Conservation (phyloP, 106 monocot genomes). For the Allium cepa region DNA sequence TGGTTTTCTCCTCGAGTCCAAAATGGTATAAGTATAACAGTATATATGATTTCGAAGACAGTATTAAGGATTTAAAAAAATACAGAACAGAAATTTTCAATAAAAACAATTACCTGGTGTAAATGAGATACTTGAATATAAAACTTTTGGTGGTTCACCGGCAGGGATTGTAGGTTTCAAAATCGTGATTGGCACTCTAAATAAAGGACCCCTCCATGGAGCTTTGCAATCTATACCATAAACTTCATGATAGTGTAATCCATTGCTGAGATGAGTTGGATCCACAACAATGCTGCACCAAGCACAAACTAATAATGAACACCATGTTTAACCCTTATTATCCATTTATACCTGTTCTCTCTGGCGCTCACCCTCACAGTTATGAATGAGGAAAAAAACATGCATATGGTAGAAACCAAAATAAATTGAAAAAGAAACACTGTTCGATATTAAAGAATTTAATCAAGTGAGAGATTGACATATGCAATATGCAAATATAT, state of each 20-base stretch:
- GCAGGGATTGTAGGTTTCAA: constrained; percentile 41
- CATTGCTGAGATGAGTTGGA: constrained; percentile 64
- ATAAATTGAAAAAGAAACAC: background rate
- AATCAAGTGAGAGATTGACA: too few species aligned
- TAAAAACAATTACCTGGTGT: constrained; percentile 43
- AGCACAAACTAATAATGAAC: background rate
- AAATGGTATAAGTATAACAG: background rate
- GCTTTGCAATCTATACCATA: constrained; percentile 83
- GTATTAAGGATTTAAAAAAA: background rate
- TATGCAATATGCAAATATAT: too few species aligned
- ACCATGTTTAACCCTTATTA: background rate
- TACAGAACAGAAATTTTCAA: background rate
- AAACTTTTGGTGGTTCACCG: constrained; percentile 51
- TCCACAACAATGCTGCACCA: constrained; percentile 79
- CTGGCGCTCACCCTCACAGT: background rate
- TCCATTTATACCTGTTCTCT: background rate
- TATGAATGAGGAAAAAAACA: background rate
- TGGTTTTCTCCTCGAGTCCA: background rate
- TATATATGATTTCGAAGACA: too few species aligned
- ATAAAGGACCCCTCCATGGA: constrained; percentile 90
- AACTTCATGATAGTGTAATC: constrained; percentile 85
- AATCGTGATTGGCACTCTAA: constrained; percentile 83
- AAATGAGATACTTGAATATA: constrained; percentile 56
- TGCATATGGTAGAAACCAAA: background rate
- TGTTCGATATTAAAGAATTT: too few species aligned